Percentiles rank a stretch among this genome's conserved stretches.
Evolutionary conservation across 2,329 filamentous ascomycete genomes (phyloP).

Genomic region (Clarireedia sp.): DNA sequence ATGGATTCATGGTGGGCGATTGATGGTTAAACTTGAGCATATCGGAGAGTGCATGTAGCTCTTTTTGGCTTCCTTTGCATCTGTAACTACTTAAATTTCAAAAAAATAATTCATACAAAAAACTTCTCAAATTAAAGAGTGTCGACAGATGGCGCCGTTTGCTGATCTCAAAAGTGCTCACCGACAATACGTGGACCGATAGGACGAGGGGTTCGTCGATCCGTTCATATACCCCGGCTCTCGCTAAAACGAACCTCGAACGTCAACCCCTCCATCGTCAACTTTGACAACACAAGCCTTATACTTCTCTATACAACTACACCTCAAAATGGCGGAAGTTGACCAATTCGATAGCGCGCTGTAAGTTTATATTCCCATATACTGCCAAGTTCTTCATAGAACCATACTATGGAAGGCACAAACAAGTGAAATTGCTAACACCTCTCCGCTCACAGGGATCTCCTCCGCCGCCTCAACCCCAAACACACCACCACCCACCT

Average conservation of each 20-base stretch:
- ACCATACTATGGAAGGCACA: background rate
- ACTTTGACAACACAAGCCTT: conserved; percentile 7
- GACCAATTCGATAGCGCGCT: conserved; percentile 32
- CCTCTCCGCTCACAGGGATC: conserved; percentile 57
- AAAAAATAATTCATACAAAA: background rate
- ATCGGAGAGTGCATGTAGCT: conserved; percentile 6
- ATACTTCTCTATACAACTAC: conserved; percentile 11
- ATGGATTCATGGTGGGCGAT: background rate
- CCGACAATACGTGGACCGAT: background rate
- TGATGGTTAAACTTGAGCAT: background rate
- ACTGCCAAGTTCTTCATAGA: background rate
- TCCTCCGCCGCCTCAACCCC: conserved; percentile 94
- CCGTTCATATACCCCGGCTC: background rate
- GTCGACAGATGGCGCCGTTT: too few relatives aligned
- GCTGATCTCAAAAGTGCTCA: too few relatives aligned
- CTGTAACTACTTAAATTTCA: background rate
- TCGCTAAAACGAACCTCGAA: conserved; percentile 9
- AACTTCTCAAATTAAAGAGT: too few relatives aligned
- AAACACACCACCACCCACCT: conserved; percentile 87
- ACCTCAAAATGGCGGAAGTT: conserved; percentile 27
- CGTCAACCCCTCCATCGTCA: conserved; percentile 7
- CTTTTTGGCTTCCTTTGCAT: background rate
- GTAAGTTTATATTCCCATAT: conserved; percentile 18
- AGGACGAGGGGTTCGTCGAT: background rate
- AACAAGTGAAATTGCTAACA: background rate